Conservation (phyloP, 164 flowering plant species). For the Annona cherimola region DNA sequence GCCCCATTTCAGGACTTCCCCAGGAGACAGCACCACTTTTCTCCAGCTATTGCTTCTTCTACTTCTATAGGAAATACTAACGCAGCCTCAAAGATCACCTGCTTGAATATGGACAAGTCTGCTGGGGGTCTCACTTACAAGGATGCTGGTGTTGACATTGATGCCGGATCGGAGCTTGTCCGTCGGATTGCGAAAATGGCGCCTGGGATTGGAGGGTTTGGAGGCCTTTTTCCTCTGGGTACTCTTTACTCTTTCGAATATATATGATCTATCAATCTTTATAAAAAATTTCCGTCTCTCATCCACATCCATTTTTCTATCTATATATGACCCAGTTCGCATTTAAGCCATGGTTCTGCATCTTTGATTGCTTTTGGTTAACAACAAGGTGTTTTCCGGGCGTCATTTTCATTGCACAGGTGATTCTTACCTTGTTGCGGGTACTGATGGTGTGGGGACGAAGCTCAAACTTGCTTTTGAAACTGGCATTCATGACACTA, state of each 20-base stretch:
- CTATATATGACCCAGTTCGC: too few species aligned
- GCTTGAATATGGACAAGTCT: neutral
- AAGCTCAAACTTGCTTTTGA: conserved; percentile 98
- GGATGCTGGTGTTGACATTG: conserved; percentile 90
- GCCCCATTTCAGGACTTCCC: neutral
- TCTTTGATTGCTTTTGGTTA: neutral
- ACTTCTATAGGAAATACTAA: neutral
- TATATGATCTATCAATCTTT: too few species aligned
- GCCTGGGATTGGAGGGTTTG: conserved; percentile 94
- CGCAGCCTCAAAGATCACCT: neutral
- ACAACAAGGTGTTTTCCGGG: neutral
- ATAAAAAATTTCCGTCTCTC: too few species aligned
- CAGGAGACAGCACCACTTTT: neutral
- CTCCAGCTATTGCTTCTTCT: neutral
- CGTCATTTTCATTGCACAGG: conserved; percentile 40
- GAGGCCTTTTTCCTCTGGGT: conserved; percentile 90
- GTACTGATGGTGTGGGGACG: conserved; percentile 99
- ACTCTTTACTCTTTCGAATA: conserved; percentile 21
- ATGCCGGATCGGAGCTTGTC: conserved; percentile 94
- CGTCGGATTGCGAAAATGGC: conserved; percentile 87
- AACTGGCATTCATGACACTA: conserved; percentile 90
- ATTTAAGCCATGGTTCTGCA: neutral
- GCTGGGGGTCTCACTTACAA: conserved; percentile 60
- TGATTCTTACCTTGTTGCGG: conserved; percentile 95
- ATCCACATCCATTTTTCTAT: too few species aligned